Evolutionary conservation across 164 flowering plant species (phyloP).

Genomic region (Magnolia kwangsiensis): DNA sequence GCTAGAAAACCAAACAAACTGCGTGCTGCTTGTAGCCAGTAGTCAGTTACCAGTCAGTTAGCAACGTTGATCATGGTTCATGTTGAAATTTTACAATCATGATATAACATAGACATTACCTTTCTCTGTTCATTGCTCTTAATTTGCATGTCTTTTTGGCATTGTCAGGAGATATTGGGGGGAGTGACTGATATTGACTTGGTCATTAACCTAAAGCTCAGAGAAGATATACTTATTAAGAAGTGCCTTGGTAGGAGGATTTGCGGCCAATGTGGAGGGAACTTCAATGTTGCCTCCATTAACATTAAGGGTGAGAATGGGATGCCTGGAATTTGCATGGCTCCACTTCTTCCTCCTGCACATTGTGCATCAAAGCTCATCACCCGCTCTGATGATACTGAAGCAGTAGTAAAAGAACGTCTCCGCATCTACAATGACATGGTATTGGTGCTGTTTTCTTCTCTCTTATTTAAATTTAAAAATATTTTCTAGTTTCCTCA

Average conservation of each 20-base stretch:
- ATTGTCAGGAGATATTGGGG: conserved; percentile 79
- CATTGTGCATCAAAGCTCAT: conserved; percentile 82
- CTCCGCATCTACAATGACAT: conserved; percentile 67
- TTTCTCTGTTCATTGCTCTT: neutral
- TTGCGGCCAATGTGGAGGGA: conserved; percentile 81
- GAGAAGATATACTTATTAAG: conserved; percentile 73
- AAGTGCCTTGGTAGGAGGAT: conserved; percentile 96
- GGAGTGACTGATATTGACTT: conserved; percentile 80
- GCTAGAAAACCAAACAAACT: too few species aligned
- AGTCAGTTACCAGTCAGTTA: too few species aligned
- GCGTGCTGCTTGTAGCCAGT: too few species aligned
- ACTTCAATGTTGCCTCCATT: conserved; percentile 74
- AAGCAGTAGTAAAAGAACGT: conserved; percentile 74
- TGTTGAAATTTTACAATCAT: too few species aligned
- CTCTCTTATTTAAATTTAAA: neutral
- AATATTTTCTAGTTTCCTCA: neutral
- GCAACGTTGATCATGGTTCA: neutral
- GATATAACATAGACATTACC: neutral
- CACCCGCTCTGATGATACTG: conserved; percentile 84
- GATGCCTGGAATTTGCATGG: conserved; percentile 69
- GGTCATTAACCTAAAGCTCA: conserved; percentile 81
- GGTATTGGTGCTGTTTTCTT: conserved; percentile 38
- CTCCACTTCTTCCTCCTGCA: conserved; percentile 88
- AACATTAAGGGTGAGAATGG: conserved; percentile 76
- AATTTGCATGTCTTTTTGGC: neutral